phyloP scores from a whole-genome alignment of 192 early-diverging fungal genomes.

The Backusella mclennaniae region DNA sequence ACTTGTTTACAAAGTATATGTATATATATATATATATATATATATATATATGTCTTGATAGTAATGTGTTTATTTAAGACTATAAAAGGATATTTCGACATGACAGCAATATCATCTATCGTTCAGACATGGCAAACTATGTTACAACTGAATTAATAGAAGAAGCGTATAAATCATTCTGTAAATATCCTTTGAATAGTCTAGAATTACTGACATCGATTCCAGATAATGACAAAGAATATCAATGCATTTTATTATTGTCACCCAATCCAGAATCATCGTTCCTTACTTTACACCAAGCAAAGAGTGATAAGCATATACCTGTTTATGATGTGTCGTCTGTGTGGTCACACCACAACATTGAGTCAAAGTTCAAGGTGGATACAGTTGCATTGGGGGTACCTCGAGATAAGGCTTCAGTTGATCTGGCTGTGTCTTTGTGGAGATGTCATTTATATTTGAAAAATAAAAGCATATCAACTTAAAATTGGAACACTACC shows the following conservation, averaged over 20 bases:
- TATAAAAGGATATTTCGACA: background rate
- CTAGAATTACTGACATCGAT: background rate
- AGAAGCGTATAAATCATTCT: background rate
- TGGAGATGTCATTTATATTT: background rate
- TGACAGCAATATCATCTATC: background rate
- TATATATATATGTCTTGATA: background rate
- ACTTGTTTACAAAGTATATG: background rate
- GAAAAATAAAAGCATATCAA: background rate
- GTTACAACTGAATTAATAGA: background rate
- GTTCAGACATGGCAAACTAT: slow-evolving; percentile 11
- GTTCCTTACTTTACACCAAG: background rate
- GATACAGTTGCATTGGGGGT: background rate
- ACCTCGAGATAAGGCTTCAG: background rate
- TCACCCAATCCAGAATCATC: background rate
- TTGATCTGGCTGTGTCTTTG: slow-evolving; percentile 11
- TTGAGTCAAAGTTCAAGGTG: background rate
- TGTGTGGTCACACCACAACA: slow-evolving; percentile 3
- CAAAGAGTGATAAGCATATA: background rate
- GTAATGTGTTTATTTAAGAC: background rate
- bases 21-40: background rate
- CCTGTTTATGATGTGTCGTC: background rate
- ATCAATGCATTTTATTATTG: slow-evolving; percentile 10
- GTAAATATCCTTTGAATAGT: background rate
- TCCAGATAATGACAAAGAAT: background rate
- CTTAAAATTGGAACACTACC: too few species aligned